Base-by-base conservation (phyloP, 352 stramenopile genomes). In the Phytophthora boehmeriae region DNA sequence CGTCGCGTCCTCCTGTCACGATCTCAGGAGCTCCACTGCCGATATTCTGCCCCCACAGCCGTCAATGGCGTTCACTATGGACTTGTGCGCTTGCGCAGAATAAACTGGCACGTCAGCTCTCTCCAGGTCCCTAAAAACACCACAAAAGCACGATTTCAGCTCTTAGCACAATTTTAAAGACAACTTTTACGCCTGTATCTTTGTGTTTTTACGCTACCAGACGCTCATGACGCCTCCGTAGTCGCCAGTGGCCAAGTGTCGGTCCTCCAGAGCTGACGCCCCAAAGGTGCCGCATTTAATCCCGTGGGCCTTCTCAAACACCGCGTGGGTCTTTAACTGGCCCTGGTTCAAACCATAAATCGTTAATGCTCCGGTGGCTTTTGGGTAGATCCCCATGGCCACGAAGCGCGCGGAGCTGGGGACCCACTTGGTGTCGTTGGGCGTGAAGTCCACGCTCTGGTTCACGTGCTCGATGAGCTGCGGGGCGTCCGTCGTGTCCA, bases 261-360 rank as follows among this genome's bases (percentile, higher is more conserved):
- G 75, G 34, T 97, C 82, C 50, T 96, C 90, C 4, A 97, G 66
- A 20, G 86, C 76, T 19, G 95, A 98, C 16, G 95, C 95, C 13
- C 93, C 96, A 73, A 99, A 99, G 9, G 97, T 98, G 19, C 85
- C 88, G 63, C 95, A 98, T 70, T 99, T 99, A 71, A 99, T 90
- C 28, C 94, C 97, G 36, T 97, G 67, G 11, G 77, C 75, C 51
- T 92, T 94, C 65, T 98, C 84, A 35, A 90, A 58, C 69, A 90
- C 85, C 1, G 61, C 59, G 45, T 78, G 53, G 17, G 84, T 88
- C 59, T 85, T 78, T 28, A 93, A 68, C 42, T 97, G 83, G 17
- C 96, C 93, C 42, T 97, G 80, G 44, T 97, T 80, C 13, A 99
- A 77, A 16, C 95, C 86, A 50, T 95, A 97, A 44, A 99, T 75